Conservation (phyloP, 129 eudicot genomes). For the Tanacetum coccineum region DNA sequence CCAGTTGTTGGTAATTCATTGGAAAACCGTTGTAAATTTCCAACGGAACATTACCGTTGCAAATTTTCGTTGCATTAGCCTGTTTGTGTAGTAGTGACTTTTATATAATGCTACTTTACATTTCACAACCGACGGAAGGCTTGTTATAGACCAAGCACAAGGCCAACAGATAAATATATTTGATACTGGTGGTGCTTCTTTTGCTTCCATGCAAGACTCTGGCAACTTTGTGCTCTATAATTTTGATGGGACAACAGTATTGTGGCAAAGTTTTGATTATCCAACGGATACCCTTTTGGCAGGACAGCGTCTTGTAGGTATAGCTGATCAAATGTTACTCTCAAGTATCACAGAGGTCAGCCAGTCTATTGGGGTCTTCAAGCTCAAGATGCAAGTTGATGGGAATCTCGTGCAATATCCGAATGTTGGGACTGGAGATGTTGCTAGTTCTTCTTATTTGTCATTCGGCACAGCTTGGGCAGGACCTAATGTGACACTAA, state of each 20-base stretch:
- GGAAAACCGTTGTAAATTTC: too few relatives aligned
- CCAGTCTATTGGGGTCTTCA: conserved; percentile 32
- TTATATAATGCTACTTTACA: conserved; percentile 13
- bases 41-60: too few relatives aligned
- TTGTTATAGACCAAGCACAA: conserved; percentile 7
- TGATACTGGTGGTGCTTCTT: conserved; percentile 24
- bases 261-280: conserved; percentile 44
- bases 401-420: conserved; percentile 51
- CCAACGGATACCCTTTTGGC: conserved; percentile 41
- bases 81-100: too few relatives aligned
- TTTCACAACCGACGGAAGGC: conserved; percentile 41
- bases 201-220: conserved; percentile 45
- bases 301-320: conserved; percentile 35
- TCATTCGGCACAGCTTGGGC: background rate
- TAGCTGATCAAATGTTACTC: conserved; percentile 8
- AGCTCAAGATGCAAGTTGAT: conserved; percentile 40
- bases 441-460: conserved; percentile 12
- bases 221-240: conserved; percentile 30
- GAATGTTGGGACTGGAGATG: background rate
- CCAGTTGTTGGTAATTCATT: too few relatives aligned
- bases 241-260: background rate
- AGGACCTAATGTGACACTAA: conserved; percentile 27
- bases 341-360: conserved; percentile 23
- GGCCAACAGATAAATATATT: conserved; percentile 19
- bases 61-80: too few relatives aligned